Base-by-base conservation (phyloP, 331 rosid genomes). In the Saraca asoca region DNA sequence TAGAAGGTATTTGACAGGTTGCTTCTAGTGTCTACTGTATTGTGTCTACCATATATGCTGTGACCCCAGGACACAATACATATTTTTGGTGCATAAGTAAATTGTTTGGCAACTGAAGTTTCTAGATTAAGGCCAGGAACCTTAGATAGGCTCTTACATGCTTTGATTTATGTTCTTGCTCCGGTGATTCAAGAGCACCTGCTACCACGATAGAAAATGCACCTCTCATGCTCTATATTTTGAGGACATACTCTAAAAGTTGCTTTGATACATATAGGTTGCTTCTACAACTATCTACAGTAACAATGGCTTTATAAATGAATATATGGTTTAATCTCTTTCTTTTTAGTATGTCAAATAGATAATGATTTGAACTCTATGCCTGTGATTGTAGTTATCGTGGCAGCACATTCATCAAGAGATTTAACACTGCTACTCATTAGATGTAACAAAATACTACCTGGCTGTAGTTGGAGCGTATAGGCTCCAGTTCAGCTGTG, bases 401-500 rank as follows among this genome's bases (percentile, higher is more conserved):
- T 7, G 7, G 46, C 19, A 60, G 34, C 31, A 10, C 14, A 69
- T 24, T 54, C 46, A 31, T 57, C 52, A 46, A 57, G 73, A 45
- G 51, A 68, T 50, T 62, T 73, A 44, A 58, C 24, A 63, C 46
- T 7, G 46, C 38, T 6, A 48, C 31, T 11, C 17, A 7, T 24
- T 53, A 39, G 33, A 64, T 66, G 37, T 34, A 52, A 54, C 38
- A 53, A 53, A 60, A 60, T 44, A 67, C 8, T 74, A 93, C 98
- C 92, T 90, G 98, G 65, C 80, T 84, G 76, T 90, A 90, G 81
- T 93, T 52, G 64, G 97, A 78, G 16, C 98, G 95, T 46, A 88
- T 90, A 53, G 98, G 98, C 80, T 93, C 97, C 55, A 93, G 83
- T 78, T 93, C 98, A 49, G 98, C 98, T 16, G 98, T 93, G 35